Evolutionary conservation across 192 early-diverging fungal genomes (phyloP), one percentile per base, ranked within the genome.

Genomic region (Umbelopsis ramanniana): DNA sequence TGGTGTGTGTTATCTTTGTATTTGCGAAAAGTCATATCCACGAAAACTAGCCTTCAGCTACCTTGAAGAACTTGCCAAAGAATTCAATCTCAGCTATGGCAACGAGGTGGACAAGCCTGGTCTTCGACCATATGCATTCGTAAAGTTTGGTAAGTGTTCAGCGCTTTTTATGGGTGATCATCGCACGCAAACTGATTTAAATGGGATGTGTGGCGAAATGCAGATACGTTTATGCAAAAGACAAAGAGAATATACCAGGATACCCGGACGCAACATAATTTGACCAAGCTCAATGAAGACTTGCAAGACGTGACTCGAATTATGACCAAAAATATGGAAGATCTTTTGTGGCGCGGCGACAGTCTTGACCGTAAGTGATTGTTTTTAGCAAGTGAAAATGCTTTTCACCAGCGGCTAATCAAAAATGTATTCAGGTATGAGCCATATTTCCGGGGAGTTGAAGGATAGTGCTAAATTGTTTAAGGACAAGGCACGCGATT

Each of bases 281-380:
- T 99, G 76, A 85, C 93, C 69, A 96, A 95, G 81, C 82, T 99
- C 37, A 96, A 97, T 79, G 95, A 97, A 69, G 97, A 99, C 81
- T 81, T 99, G 71, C 91, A 93, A 66, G 97, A 99, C 80, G 96
- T 99, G 5, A 94, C 94, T 37, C 87, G 95, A 72, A 99, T 99
- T 66, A 97, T 99, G 97, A 99, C 93, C 37, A 96, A 93, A 77
- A 98, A 98, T 84, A 96, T 98, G 87, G 92, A 95, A 70, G 96
- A 97, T 79, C 80, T 98, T 43, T 85, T 98, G 60, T 97, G 95
- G 86, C 88, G 94, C 35, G 94, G 94, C 17, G 94, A 95, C 74
- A 86, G 85, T 50, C 83, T 96, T 66, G 91, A 94, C 72, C 85
- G 91, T 87, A 82, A 79, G 82, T 75, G 33, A 26, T n/a, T n/a